Evolutionary conservation across 257 asterid species (phyloP).

Genomic region (Ophiorrhiza pumila): DNA sequence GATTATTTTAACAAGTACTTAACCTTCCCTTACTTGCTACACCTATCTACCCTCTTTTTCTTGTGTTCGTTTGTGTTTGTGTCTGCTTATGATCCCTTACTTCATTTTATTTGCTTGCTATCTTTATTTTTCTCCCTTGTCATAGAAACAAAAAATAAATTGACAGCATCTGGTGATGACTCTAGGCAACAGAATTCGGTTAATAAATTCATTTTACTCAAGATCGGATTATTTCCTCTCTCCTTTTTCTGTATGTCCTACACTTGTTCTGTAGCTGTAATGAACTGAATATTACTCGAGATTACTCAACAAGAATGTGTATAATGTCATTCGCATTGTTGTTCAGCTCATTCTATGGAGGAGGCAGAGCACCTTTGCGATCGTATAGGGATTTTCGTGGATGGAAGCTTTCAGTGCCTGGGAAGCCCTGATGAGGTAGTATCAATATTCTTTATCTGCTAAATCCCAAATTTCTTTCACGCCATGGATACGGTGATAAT

Average conservation of each 20-base stretch:
- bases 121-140: background rate
- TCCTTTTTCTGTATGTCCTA: background rate
- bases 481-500: background rate
- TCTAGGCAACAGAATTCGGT: background rate
- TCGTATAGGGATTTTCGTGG: conserved; percentile 86
- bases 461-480: background rate
- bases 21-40: background rate
- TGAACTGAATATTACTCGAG: background rate
- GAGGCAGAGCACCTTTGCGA: conserved; percentile 95
- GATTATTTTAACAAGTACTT: conserved; percentile 80
- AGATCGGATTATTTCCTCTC: background rate
- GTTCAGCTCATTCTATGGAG: conserved; percentile 96
- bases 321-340: background rate
- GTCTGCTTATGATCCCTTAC: background rate
- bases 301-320: background rate
- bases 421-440: conserved; percentile 91
- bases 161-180: background rate
- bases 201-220: background rate
- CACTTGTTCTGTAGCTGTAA: too few species aligned
- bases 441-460: background rate
- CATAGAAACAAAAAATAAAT: background rate
- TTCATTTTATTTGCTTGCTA: background rate
- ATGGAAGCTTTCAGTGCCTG: conserved; percentile 85
- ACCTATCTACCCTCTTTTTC: background rate
- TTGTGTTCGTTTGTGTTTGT: background rate